Base-by-base conservation (phyloP, 352 stramenopile genomes). In the Salisapilia sapeloensis region DNA sequence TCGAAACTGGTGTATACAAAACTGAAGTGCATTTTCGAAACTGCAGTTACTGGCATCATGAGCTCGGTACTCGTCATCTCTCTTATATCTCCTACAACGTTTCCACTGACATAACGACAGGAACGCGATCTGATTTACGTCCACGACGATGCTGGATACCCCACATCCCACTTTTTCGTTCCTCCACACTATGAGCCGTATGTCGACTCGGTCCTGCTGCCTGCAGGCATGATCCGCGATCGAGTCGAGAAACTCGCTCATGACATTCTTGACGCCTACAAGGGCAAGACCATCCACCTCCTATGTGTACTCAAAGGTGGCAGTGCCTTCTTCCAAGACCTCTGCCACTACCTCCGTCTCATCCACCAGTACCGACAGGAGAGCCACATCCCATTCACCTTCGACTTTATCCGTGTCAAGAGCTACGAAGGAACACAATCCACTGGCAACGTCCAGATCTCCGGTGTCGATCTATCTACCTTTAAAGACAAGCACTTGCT, bases 331-430 rank as follows among this genome's bases (percentile, higher is more conserved):
- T 94, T 94, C 54, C 66, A 92, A 37, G 58, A 84, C 30, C 64
- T 93, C 17, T 64, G 92, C 16, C 66, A 82, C 48, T 81, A 87
- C 39, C 47, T 87, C 34, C 66, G 67, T 1, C 49, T 86, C 8
- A 80, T 82, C 44, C 66, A 86, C 57, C 86, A 86, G 64, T 83
- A 83, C 58, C 83, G 84, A 53, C 66, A 80, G 53, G 85, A 61
- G 60, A 46, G 76, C 43, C 79, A 90, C 56, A 75, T 94, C 38
- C 70, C 70, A 26, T 97, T 92, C 57, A 89, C 66, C 21, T 96
- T 94, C 50, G 87, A 96, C 56, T 97, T 96, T 40, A 77, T 96
- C 48, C 70, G 80, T 31, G 86, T 95, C 35, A 95, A 94, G 55
- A 96, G 80, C 34, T 98, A 98, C 56, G 81, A 85, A 22, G 92